Evolutionary conservation across 192 early-diverging fungal species (phyloP), one percentile per base, ranked within the genome.

Genomic region (Endogone sp.): DNA sequence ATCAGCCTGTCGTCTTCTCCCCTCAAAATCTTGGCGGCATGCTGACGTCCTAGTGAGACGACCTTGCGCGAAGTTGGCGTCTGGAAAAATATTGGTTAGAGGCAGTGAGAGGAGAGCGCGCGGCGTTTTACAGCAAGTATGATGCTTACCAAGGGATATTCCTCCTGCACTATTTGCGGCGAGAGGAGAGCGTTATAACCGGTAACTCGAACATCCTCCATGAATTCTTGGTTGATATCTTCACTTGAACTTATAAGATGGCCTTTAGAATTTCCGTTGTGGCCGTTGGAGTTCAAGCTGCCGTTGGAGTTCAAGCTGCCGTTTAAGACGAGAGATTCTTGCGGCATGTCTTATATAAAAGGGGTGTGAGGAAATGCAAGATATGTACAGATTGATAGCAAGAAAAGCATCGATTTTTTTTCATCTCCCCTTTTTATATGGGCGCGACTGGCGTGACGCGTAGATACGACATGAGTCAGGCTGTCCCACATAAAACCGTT

Each of bases 121-220:
- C 55, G n/a, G 55, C n/a, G 55, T 62, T 22, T 31, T 21, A 62
- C 0, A 21, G 28, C 24, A 69, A 31, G 60, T 28, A 54, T n/a
- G 54, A 20, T 6, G 76, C 71, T 75, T 81, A 89, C 88, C 68
- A 90, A 81, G 62, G 92, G 92, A 62, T 86, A 77, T 79, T 96
- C 95, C 71, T 90, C 86, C 75, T 94, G 92, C 28, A 96, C 84
- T 68, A 94, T 92, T 77, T 93, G 92, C 54, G 95, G 95, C 63
- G 93, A 89, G 21, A 96, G 68, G n/a, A 98, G 85, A n/a, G 95
- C 90, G 64, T 94, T 92, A 83, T 96, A 94, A 20, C 91, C 91
- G 20, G 85, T 79, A 70, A 97, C 87, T 69, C 94, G 91, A 68
- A 93, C 86, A 81, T 96, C 94, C 75, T 98, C 95, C 81, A 86